phyloP scores from a whole-genome alignment of 2,329 filamentous ascomycete genomes.

The Penicillium sp. region DNA sequence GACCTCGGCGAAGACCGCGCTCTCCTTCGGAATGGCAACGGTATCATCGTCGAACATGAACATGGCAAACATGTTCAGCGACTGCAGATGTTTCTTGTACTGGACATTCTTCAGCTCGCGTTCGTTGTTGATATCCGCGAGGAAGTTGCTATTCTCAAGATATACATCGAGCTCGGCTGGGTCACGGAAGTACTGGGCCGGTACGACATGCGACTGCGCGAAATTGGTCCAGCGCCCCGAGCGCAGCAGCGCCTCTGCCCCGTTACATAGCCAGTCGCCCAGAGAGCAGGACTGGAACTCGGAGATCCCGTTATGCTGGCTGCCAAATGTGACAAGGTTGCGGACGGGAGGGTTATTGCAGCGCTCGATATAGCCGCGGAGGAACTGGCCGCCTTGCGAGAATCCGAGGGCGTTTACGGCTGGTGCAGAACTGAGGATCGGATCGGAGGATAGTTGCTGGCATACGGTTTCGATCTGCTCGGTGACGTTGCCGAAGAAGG shows the following conservation, averaged over 20 bases:
- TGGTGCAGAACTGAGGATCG: constrained; percentile 77
- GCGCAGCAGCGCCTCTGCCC: constrained; percentile 74
- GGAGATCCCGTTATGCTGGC: constrained; percentile 88
- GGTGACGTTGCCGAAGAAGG: constrained; percentile 89
- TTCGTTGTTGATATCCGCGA: constrained; percentile 98
- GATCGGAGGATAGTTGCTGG: constrained; percentile 71
- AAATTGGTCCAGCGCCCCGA: constrained; percentile 77
- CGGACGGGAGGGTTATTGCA: constrained; percentile 77
- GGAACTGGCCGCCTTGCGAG: constrained; percentile 92
- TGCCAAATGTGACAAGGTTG: constrained; percentile 84
- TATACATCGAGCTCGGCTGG: constrained; percentile 69
- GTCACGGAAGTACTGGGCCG: constrained; percentile 92
- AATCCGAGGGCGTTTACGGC: constrained; percentile 91
- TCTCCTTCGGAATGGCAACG: constrained; percentile 87
- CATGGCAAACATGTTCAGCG: constrained; percentile 79
- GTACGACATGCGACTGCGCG: constrained; percentile 79
- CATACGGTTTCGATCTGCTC: constrained; percentile 77
- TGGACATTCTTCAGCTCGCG: constrained; percentile 68
- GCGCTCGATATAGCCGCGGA: constrained; percentile 85
- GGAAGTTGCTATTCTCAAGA: constrained; percentile 78
- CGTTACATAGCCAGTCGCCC: constrained; percentile 78
- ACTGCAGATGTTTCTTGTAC: constrained; percentile 71
- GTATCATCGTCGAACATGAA: constrained; percentile 85
- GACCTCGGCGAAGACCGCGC: constrained; percentile 85
- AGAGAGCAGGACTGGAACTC: constrained; percentile 73